Conservation (phyloP, 192 early-diverging fungal genomes). For the Coemansia nantahalensis region DNA sequence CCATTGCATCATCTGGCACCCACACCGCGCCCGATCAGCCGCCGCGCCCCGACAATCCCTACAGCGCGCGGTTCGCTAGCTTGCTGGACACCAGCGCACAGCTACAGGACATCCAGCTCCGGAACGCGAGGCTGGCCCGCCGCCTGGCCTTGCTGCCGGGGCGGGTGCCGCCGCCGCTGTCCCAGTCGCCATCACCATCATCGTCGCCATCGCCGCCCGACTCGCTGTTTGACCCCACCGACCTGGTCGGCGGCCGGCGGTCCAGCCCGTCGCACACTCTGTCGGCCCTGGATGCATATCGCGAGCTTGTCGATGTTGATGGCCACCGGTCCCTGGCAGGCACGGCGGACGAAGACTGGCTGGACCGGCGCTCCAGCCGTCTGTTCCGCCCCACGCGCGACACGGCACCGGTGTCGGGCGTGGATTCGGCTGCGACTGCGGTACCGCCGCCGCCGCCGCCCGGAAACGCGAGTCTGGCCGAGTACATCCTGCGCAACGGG, state of each 20-base stretch:
- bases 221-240: conserved; percentile 7
- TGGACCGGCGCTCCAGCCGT: neutral
- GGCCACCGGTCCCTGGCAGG: neutral
- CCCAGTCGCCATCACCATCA: conserved; percentile 2
- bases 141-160: too few relatives aligned
- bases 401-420: too few relatives aligned
- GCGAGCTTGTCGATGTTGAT: neutral
- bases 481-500: neutral
- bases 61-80: too few relatives aligned
- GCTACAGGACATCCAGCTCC: too few relatives aligned
- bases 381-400: too few relatives aligned
- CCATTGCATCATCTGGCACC: neutral
- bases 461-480: neutral
- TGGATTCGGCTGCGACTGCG: too few relatives aligned
- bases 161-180: neutral
- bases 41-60: neutral
- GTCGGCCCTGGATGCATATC: neutral
- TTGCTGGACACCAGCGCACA: too few relatives aligned
- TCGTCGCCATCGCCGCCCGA: conserved; percentile 11
- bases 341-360: neutral
- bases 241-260: neutral
- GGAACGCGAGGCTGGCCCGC: too few relatives aligned
- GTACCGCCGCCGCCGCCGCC: too few relatives aligned
- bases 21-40: neutral
- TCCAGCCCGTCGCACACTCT: neutral